Percentiles rank a stretch among this genome's conserved stretches.
Conservation (phyloP, 75 land plant species). For the Pinus albicaulis region DNA sequence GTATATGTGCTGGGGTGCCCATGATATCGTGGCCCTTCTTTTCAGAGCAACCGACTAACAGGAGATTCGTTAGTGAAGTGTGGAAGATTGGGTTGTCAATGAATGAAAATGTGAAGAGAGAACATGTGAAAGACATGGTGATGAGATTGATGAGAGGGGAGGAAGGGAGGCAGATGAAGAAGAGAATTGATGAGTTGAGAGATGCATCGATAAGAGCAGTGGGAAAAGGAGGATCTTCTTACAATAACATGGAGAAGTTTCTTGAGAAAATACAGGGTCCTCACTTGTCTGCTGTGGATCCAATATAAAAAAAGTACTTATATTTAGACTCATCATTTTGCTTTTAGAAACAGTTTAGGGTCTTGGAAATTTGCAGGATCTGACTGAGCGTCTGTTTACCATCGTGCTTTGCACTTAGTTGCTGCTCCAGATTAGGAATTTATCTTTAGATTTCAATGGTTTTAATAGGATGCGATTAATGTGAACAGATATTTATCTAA, state of each 20-base stretch:
- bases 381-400: no score
- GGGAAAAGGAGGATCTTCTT: slow-evolving; percentile 23
- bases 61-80: slow-evolving; percentile 11
- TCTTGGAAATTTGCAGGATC: no score
- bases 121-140: slow-evolving; percentile 11
- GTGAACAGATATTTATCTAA: no score
- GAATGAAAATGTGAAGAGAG: slow-evolving; percentile 14
- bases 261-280: background rate
- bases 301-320: no score
- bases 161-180: slow-evolving; percentile 9
- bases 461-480: no score
- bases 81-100: slow-evolving; percentile 53
- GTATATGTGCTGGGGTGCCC: slow-evolving; percentile 36
- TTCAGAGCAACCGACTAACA: slow-evolving; percentile 50
- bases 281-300: no score
- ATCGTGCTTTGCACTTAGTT: no score
- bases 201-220: background rate
- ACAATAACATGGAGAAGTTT: slow-evolving; percentile 8
- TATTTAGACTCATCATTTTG: no score
- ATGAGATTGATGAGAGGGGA: slow-evolving; percentile 19
- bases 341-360: no score
- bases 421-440: no score
- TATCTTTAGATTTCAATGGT: no score
- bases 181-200: background rate
- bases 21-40: slow-evolving; percentile 50